Evolutionary conservation across 1,139 yeast genomes (phyloP).

Genomic region (Yamadazyma membranifaciens): DNA sequence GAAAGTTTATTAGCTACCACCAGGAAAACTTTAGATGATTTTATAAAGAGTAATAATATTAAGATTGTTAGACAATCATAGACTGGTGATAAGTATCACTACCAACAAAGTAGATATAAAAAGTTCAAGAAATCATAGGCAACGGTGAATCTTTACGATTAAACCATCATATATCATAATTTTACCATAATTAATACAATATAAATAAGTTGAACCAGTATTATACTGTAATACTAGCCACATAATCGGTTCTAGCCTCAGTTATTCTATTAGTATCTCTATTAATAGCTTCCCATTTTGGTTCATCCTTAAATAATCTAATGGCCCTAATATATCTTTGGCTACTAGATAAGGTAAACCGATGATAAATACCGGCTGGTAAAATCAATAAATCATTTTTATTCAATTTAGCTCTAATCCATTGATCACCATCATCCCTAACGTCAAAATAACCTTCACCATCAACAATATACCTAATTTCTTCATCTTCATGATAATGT

Average conservation of each 20-base stretch:
- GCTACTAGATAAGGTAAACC: constrained; percentile 70
- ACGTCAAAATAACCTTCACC: constrained; percentile 95
- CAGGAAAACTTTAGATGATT: constrained; percentile 58
- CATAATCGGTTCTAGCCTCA: constrained; percentile 33
- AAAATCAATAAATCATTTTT: constrained; percentile 69
- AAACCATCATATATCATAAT: constrained; percentile 3
- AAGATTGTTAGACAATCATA: constrained; percentile 48
- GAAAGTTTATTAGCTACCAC: constrained; percentile 46
- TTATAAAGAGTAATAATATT: constrained; percentile 67
- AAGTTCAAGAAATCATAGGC: neutral
- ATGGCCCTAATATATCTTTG: constrained; percentile 69
- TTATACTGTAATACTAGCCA: constrained; percentile 27
- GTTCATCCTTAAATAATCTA: constrained; percentile 89
- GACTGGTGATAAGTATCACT: neutral
- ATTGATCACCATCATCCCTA: constrained; percentile 61
- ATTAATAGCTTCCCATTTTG: constrained; percentile 91
- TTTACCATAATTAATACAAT: neutral
- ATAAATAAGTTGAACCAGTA: constrained; percentile 2
- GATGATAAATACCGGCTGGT: constrained; percentile 92
- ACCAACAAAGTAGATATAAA: no score
- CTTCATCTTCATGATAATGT: constrained; percentile 96
- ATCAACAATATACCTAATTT: constrained; percentile 82
- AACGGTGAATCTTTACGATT: no score
- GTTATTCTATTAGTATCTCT: constrained; percentile 40
- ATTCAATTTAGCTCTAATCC: constrained; percentile 74